Conservation (phyloP, 179 eudicot species). For the Beta corolliflora region DNA sequence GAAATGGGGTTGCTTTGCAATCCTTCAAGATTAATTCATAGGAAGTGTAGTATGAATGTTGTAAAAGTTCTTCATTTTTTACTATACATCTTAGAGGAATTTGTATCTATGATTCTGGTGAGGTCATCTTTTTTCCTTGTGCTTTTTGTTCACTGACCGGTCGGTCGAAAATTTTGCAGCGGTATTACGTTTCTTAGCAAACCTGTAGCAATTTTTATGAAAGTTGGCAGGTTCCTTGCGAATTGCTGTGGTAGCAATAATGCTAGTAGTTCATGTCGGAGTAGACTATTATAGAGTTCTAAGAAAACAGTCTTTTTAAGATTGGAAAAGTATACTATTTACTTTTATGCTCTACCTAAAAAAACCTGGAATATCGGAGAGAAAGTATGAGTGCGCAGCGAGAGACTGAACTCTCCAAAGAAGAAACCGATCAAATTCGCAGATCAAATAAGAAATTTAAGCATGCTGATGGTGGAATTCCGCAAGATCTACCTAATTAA, state of each 20-base stretch:
- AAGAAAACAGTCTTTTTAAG: no score
- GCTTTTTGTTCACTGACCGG: neutral
- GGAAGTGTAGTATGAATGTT: slow-evolving; percentile 20
- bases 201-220: neutral
- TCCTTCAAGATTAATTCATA: slow-evolving; percentile 50
- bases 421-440: no score
- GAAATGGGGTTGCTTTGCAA: slow-evolving; percentile 77
- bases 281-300: no score
- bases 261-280: neutral
- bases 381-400: no score
- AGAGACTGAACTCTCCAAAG: no score
- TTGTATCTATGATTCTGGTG: slow-evolving; percentile 7
- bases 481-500: no score
- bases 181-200: neutral
- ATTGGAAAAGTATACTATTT: no score
- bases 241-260: neutral
- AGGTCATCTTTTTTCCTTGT: neutral
- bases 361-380: no score
- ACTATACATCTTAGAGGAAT: slow-evolving; percentile 9
- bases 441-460: no score
- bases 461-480: no score
- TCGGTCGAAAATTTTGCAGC: slow-evolving; percentile 4
- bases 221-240: neutral
- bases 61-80: slow-evolving; percentile 31
- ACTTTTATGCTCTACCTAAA: no score